Conservation (phyloP, 768 basidiomycete species). For the Megacollybia marginata region DNA sequence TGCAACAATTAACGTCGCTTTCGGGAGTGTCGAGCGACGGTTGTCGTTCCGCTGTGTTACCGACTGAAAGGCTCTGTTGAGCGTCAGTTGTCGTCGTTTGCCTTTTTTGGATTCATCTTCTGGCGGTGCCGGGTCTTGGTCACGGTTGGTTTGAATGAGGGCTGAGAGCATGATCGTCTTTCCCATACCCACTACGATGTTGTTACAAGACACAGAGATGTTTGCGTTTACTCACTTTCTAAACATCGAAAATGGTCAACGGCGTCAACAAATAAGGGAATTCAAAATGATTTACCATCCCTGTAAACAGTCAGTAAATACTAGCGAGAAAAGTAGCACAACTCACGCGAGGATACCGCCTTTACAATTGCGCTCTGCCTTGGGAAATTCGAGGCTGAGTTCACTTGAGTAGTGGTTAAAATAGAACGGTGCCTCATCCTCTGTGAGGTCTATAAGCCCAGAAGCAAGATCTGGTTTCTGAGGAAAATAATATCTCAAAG, state of each 20-base stretch:
- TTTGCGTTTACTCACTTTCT: too few relatives aligned
- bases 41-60: constrained; percentile 23
- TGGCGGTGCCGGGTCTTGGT: constrained; percentile 29
- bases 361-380: constrained; percentile 62
- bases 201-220: too few relatives aligned
- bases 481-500: constrained; percentile 65
- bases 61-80: constrained; percentile 58
- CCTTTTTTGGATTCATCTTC: constrained; percentile 16
- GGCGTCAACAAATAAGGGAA: background rate
- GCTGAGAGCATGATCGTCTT: constrained; percentile 93
- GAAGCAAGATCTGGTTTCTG: constrained; percentile 41
- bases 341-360: constrained; percentile 90
- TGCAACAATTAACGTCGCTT: constrained; percentile 84
- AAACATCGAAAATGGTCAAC: background rate
- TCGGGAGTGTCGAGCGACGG: constrained; percentile 24
- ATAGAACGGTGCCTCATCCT: constrained; percentile 74
- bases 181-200: constrained; percentile 78
- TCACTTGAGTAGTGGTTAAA: constrained; percentile 92
- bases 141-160: constrained; percentile 74
- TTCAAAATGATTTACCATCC: constrained; percentile 27
- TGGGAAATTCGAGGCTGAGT: constrained; percentile 78
- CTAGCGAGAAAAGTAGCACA: background rate
- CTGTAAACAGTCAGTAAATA: constrained; percentile 12
- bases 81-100: constrained; percentile 50
- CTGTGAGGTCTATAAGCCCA: constrained; percentile 70